Percentiles rank a stretch among this genome's conserved stretches.
Evolutionary conservation across 2,329 filamentous ascomycete genomes (phyloP).

Genomic region (Stemphylium vesicarium): DNA sequence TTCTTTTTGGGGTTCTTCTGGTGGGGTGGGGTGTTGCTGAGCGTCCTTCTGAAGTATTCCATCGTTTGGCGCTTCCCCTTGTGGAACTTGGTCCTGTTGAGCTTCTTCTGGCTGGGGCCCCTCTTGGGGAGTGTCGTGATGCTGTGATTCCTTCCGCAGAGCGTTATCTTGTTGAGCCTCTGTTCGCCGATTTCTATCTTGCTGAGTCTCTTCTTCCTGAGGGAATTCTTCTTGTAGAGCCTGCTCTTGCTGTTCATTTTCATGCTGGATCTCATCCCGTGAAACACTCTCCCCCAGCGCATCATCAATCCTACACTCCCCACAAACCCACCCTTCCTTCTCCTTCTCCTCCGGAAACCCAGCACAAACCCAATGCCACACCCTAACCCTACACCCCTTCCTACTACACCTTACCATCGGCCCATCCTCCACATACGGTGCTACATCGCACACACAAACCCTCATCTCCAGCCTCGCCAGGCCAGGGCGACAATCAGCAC

Average conservation of each 20-base stretch:
- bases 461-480: neutral
- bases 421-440: neutral
- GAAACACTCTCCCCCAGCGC: neutral
- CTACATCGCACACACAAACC: neutral
- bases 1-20: no score
- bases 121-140: no score
- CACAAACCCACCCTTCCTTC: neutral
- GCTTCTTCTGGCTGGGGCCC: no score
- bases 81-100: no score
- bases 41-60: no score
- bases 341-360: neutral
- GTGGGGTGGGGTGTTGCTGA: no score
- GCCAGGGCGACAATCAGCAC: neutral
- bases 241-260: no score
- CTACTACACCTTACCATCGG: neutral
- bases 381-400: neutral
- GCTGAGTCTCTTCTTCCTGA: no score
- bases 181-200: no score
- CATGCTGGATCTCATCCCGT: neutral
- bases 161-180: no score
- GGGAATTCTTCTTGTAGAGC: neutral
- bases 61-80: no score
- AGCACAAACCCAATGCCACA: neutral
- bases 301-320: neutral
- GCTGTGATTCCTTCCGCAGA: no score